Conservation (phyloP, 2,329 filamentous ascomycete genomes). For the Lachnellula subtilissima region DNA sequence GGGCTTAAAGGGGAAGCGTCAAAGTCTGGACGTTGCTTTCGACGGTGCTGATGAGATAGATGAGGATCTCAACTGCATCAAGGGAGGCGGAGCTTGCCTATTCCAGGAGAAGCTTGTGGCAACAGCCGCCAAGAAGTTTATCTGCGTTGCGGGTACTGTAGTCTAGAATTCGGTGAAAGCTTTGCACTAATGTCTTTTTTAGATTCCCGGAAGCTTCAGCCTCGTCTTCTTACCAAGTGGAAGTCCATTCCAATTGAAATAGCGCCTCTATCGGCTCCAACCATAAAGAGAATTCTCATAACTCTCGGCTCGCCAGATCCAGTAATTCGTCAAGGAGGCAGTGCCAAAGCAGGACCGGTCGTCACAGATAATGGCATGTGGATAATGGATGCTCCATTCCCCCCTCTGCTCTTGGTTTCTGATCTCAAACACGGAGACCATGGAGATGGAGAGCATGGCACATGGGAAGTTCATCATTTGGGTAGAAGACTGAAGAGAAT, state of each 20-base stretch:
- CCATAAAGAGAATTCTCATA: slow-evolving; percentile 68
- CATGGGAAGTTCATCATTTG: slow-evolving; percentile 76
- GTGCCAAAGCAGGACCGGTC: slow-evolving; percentile 76
- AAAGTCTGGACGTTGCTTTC: slow-evolving; percentile 80
- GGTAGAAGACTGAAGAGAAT: slow-evolving; percentile 72
- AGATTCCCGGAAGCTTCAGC: slow-evolving; percentile 88
- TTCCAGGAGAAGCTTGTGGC: slow-evolving; percentile 98
- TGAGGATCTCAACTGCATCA: slow-evolving; percentile 91
- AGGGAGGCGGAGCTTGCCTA: slow-evolving; percentile 93
- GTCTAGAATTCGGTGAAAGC: no score
- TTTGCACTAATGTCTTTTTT: neutral
- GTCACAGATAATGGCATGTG: slow-evolving; percentile 83
- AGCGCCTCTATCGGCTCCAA: slow-evolving; percentile 73
- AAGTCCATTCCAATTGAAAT: slow-evolving; percentile 90
- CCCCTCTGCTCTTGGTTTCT: slow-evolving; percentile 60
- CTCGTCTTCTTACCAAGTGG: slow-evolving; percentile 71
- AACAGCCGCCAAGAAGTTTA: slow-evolving; percentile 74
- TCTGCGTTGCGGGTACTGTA: slow-evolving; percentile 70
- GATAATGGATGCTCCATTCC: slow-evolving; percentile 90
- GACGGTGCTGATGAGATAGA: slow-evolving; percentile 98
- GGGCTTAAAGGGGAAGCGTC: slow-evolving; percentile 33
- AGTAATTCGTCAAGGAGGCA: slow-evolving; percentile 64
- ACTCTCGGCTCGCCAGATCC: slow-evolving; percentile 70
- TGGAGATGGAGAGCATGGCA: slow-evolving; percentile 55
- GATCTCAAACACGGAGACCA: slow-evolving; percentile 41